Base-by-base conservation (phyloP, 108 stramenopile genomes). In the Stephanodiscus triporus region DNA sequence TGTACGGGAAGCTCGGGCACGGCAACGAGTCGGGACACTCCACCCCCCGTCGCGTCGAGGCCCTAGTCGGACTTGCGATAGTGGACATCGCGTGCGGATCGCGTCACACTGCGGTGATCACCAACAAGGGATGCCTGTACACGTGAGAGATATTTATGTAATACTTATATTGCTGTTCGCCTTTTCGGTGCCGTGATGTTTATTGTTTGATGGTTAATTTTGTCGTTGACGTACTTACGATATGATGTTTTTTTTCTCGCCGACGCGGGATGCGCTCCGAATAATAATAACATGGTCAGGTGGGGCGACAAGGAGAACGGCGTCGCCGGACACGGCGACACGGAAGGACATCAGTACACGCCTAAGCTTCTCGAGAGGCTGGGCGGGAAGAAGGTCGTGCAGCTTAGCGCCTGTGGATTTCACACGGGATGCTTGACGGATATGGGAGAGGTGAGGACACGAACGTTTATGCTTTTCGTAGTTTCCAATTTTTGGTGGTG, bases 1-100 rank as follows among this genome's bases (percentile, higher is more conserved):
- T 97, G 97, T 97, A 97, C 76, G 97, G 97, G 1, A 97, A 97
- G 77, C 78, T 95, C 30, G 97, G 97, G 36, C 97, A 97, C 76
- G 97, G 97, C 27, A 95, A 93, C 67, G 97, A 97, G 85, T 78
- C 73, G 9, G 97, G 97, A 11, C 92, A 94, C 81, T 91, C 92
- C n/a, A 91, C 90, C 30, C 97, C 97, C 14, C 86, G 91, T 67
- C 78, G 89, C 48, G 97, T 98, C 23, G 93, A 97, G 65, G 87
- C 83, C 19, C 68, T 98, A 55, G 89, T 84, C 3, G 96, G 95
- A 16, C 74, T 90, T 49, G 59, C 65, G 37, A 90, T 98, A 16
- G 72, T 76, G 20, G 93, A 96, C 66, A 95, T 98, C 78, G 97
- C 97, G 14, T 98, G 97, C 67, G 97, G 97, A 20, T 86, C 84